Percentiles rank a stretch among this genome's conserved stretches.
phyloP scores from a whole-genome alignment of 306 rosid genomes.

The Cucurbita ficifolia region DNA sequence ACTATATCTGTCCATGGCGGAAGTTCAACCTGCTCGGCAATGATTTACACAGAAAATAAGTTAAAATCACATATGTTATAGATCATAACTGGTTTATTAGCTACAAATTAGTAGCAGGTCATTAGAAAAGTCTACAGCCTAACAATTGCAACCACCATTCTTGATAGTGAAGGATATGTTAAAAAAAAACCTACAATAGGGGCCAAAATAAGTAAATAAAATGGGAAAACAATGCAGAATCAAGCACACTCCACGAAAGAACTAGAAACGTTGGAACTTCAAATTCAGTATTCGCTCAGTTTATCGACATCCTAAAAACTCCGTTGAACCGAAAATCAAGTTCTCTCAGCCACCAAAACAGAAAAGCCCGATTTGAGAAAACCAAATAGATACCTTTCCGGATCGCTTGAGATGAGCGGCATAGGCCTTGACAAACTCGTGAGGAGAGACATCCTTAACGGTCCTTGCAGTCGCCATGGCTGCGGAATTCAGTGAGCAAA shows the following conservation, averaged over 20 bases:
- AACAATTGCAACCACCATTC: background rate
- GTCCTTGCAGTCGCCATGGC: constrained; percentile 36
- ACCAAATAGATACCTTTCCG: constrained; percentile 23
- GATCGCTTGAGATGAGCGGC: constrained; percentile 58
- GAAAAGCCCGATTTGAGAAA: background rate
- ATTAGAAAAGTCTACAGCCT: background rate
- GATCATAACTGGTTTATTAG: background rate
- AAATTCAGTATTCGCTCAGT: background rate
- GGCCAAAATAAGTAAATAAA: background rate
- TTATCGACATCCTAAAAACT: background rate
- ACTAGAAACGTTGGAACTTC: background rate
- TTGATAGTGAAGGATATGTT: too few species aligned
- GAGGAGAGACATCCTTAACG: constrained; percentile 62
- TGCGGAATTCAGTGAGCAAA: background rate
- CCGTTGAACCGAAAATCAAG: background rate
- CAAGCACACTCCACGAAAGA: background rate
- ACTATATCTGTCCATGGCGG: constrained; percentile 70
- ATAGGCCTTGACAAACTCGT: constrained; percentile 62
- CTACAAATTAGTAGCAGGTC: background rate
- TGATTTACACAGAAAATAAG: background rate
- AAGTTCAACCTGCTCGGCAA: constrained; percentile 39
- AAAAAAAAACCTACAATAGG: background rate
- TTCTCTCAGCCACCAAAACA: background rate
- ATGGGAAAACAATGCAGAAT: background rate
- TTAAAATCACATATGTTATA: background rate